phyloP scores from a whole-genome alignment of 2,329 filamentous ascomycete genomes.

The Tolypocladium pustulatum region DNA sequence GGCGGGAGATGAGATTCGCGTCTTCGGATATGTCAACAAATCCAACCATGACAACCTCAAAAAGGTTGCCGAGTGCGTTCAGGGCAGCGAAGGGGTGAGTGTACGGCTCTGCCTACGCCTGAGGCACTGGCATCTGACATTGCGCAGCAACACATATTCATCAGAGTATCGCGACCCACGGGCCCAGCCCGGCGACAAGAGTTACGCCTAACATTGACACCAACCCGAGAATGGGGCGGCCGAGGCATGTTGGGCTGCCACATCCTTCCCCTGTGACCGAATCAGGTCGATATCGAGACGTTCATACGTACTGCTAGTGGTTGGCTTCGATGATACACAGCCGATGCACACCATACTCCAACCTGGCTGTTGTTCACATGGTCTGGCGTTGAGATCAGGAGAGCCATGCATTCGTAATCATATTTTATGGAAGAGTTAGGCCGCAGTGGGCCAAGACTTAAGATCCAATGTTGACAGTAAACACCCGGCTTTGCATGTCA shows the following conservation, averaged over 20 bases:
- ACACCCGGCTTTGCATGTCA: background rate
- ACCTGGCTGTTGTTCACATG: background rate
- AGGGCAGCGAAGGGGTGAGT: conserved; percentile 81
- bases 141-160: conserved; percentile 54
- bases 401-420: background rate
- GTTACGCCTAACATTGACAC: conserved; percentile 62
- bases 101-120: background rate
- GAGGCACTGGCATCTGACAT: conserved; percentile 12
- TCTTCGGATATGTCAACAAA: conserved; percentile 76
- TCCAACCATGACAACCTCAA: conserved; percentile 77
- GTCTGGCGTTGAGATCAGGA: background rate
- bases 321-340: background rate
- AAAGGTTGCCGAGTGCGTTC: conserved; percentile 82
- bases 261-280: conserved; percentile 59
- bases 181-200: conserved; percentile 37
- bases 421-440: background rate
- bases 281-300: background rate
- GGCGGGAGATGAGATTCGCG: conserved; percentile 69
- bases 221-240: conserved; percentile 78
- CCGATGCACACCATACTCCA: background rate
- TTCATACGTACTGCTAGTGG: background rate
- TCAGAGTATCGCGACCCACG: conserved; percentile 49
- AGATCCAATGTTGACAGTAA: background rate
- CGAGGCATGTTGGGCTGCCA: conserved; percentile 85
- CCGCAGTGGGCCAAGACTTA: background rate